Evolutionary conservation across 1,284 basidiomycete species (phyloP), one percentile per base, ranked within the genome.

Genomic region (Paramarasmius palmivorus): DNA sequence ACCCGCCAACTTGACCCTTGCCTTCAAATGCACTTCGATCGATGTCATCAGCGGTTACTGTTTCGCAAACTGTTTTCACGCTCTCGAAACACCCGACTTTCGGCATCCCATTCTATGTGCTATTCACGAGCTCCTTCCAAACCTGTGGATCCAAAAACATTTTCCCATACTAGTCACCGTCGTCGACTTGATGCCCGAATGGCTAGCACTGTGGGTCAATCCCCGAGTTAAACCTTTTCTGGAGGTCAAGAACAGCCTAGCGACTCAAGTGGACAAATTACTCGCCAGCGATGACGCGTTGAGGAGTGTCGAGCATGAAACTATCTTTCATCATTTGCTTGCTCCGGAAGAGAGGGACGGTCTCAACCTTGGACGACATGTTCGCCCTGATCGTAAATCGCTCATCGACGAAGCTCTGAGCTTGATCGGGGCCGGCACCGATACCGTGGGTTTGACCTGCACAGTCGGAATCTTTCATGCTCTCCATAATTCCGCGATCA

Each of bases 51-150:
- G 19, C 7, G 14, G 12, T 2, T 50, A 50, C 25, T 29, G 36
- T 15, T 50, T 50, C 29, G 49, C 49, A 2, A 17, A 40, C 10
- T 23, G 29, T 10, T 40, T 29, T 23, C 14, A 41, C n/a, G 23
- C 49, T 10, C 38, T 50, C 23, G 49, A 50, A n/a, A 4, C 17
- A 1, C 15, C 19, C 20, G 37, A 26, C 4, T 50, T 50, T 19
- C 12, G 17, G 8, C 49, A 50, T 29, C 38, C 37, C 15, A 39
- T 50, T 19, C 4, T 44, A 47, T 36, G 52, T 52, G 38, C 48
- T 50, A 20, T 52, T 22, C 49, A 48, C 44, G 38, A 64, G 67
- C 26, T 59, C 69, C 32, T 71, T 70, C 7, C 73, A 72, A 29
- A 71, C 73, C 36, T 74, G 70, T 39, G 69, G 49, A 17, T 32